phyloP scores from a whole-genome alignment of 2,329 filamentous ascomycete genomes.

The Neonectria faginata region DNA sequence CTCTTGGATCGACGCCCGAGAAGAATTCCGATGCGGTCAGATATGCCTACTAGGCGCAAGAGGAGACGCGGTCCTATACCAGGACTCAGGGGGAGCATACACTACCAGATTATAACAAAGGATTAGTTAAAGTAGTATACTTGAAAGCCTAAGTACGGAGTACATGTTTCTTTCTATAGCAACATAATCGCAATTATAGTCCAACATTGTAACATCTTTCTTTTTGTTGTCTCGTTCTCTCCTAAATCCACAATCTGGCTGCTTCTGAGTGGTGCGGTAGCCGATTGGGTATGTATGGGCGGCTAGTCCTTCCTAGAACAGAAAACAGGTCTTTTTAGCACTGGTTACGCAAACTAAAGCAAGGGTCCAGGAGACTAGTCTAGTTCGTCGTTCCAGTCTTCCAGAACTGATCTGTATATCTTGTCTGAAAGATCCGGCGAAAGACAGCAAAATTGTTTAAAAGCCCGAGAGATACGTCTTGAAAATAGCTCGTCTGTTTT shows the following conservation, averaged over 20 bases:
- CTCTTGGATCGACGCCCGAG: no score
- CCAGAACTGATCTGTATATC: neutral
- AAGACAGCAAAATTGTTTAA: neutral
- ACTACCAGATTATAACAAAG: neutral
- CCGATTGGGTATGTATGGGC: constrained; percentile 5
- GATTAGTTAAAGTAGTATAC: no score
- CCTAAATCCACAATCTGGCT: constrained; percentile 4
- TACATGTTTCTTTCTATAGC: neutral
- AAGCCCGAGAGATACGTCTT: neutral
- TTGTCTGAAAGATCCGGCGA: neutral
- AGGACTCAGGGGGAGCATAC: neutral
- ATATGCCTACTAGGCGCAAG: constrained; percentile 36
- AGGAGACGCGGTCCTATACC: no score
- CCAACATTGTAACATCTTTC: no score
- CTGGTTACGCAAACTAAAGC: neutral
- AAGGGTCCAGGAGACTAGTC: neutral
- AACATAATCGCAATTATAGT: neutral
- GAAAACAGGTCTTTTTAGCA: neutral
- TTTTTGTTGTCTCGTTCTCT: constrained; percentile 4
- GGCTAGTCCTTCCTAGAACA: constrained; percentile 19
- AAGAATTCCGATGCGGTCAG: constrained; percentile 13
- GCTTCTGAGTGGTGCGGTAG: constrained; percentile 7
- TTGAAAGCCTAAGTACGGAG: no score
- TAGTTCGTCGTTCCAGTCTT: neutral
- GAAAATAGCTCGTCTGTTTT: neutral